Evolutionary conservation across 805 yeast genomes (phyloP).

Genomic region (Kodamaea jinghongensis): DNA sequence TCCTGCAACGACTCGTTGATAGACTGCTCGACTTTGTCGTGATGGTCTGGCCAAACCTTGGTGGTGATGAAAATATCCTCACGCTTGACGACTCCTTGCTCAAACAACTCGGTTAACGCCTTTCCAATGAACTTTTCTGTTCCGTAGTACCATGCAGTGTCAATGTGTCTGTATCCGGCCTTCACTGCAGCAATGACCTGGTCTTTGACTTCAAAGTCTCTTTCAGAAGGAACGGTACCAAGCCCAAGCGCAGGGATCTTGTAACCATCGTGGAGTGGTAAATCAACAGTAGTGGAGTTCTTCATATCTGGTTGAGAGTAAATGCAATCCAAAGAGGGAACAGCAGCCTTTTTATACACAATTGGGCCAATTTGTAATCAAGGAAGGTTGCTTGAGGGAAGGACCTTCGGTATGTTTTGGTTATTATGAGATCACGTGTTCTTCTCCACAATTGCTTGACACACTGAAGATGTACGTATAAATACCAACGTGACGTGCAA

Average conservation of each 20-base stretch:
- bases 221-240: slow-evolving; percentile 45
- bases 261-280: slow-evolving; percentile 55
- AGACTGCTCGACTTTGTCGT: slow-evolving; percentile 41
- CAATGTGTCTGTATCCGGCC: slow-evolving; percentile 49
- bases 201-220: slow-evolving; percentile 28
- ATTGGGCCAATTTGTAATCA: too few species aligned
- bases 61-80: slow-evolving; percentile 42
- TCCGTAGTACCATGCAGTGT: slow-evolving; percentile 52
- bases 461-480: too few species aligned
- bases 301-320: not conserved
- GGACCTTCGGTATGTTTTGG: too few species aligned
- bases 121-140: slow-evolving; percentile 43
- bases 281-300: slow-evolving; percentile 36
- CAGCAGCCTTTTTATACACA: too few species aligned
- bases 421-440: too few species aligned
- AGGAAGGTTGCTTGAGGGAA: too few species aligned
- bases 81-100: slow-evolving; percentile 47
- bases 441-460: too few species aligned
- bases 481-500: too few species aligned
- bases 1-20: slow-evolving; percentile 38
- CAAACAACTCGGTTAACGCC: slow-evolving; percentile 46
- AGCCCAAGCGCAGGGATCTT: slow-evolving; percentile 66
- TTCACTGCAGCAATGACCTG: slow-evolving; percentile 38
- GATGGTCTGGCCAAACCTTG: slow-evolving; percentile 44
- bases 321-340: too few species aligned